Evolutionary conservation across 2,329 filamentous ascomycete species (phyloP), one percentile per base, ranked within the genome.

Genomic region (Tolypocladium paradoxum): DNA sequence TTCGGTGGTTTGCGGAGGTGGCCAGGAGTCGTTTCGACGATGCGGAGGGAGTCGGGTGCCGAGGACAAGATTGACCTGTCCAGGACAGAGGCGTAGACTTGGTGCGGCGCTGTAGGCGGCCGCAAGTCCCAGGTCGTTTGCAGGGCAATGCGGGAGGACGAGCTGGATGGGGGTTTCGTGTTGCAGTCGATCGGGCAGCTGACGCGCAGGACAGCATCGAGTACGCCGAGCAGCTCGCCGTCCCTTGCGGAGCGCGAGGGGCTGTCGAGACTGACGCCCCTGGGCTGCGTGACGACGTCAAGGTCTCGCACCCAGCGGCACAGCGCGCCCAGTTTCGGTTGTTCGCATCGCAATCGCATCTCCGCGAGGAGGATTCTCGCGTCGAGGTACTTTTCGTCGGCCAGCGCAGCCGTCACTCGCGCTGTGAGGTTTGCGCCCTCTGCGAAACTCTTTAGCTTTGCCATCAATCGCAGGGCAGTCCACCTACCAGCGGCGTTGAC

Each of bases 281-380:
- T 72, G 0, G 78, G 70, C 51, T 78, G 72, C 24, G 81, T 85
- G 49, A 87, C 79, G 27, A 87, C 79, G 60, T 88, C 84, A 29
- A 88, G 70, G 61, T 87, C 84, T 54, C 85, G 77, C 5, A 88
- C 84, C 85, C 85, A 88, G 53, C 85, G 79, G 64, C 84, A 87
- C 8, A 88, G 67, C 1, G 84, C 83, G 22, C 85, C 85, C 0
- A 88, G 69, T 58, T 85, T 85, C 0, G 84, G 84, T 20, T 79
- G 76, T 56, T 87, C 76, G 3, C 74, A 71, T n/a, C 84, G 73
- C 20, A 88, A 81, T 33, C 78, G 75, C 84, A 88, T 88, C 69
- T 88, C 84, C 0, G 84, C 78, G 1, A 88, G 75, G 16, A 87
- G 64, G 18, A 88, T 76, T 50, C 76, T 76, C 6, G 84, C 83